Base-by-base conservation (phyloP, 441 rosid genomes). In the Manihot esculenta region DNA sequence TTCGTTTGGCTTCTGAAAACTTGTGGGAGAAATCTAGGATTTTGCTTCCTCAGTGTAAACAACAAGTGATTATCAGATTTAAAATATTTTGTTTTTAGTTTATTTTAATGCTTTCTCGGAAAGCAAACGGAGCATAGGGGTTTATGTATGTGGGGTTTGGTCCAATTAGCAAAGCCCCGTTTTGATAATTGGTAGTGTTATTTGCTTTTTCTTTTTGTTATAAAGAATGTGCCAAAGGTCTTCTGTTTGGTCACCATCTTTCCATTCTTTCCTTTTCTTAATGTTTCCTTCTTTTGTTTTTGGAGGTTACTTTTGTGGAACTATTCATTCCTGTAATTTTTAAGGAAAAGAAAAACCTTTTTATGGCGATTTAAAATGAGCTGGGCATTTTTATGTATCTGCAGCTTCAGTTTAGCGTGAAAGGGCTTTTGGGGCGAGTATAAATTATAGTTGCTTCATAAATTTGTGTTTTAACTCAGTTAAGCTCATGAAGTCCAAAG, bases 401-500 rank as follows among this genome's bases (percentile, higher is more conserved):
- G 5, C 58, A 26, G 61, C 30, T 69, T 75, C 11, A 26, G 18
- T 49, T 62, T 71, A 45, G 38, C 50, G 26, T 50, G 50, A 42
- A 24, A 47, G 15, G 23, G 23, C 17, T 66, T 72, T 66, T 24
- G 30, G 65, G 44, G 54, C 55, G 69, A 23, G 23, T 64, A 38
- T 8, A n/a, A 42, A 33, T 45, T 35, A 21, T 54, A 41, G 18
- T 63, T 69, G 48, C 50, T 68, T 58, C 44, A 20, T 54, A 49
- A 61, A 63, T 45, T 72, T 26, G 47, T 66, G 48, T 26, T 62
- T 61, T 17, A 48, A 69, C 72, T 79, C 72, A 53, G 66, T 69
- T 82, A 41, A 72, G 65, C 64, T 33, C 53, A 63, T 64, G 75
- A 55, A 67, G 30, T 61, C 56, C 48, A 60, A 50, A 71, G 62